phyloP scores from a whole-genome alignment of 2,329 filamentous ascomycete genomes.

The Cladosporium sp. region DNA sequence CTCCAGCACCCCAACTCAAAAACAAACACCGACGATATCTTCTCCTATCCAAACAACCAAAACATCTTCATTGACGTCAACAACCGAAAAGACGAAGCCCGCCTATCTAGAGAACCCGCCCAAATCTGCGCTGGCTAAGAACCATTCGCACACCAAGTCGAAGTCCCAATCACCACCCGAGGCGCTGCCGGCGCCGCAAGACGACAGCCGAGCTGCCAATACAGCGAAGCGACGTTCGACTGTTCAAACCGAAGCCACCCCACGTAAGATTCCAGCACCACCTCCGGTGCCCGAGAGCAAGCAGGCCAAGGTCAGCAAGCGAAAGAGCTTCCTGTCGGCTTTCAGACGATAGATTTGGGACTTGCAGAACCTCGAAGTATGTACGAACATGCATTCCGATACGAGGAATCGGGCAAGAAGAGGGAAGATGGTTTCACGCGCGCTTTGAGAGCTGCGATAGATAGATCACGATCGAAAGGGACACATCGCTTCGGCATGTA shows the following conservation, averaged over 20 bases:
- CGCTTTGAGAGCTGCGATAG: background rate
- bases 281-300: conserved; percentile 24
- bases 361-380: background rate
- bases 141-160: background rate
- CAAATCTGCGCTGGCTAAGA: conserved; percentile 1
- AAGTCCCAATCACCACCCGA: background rate
- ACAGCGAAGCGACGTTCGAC: conserved; percentile 28
- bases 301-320: conserved; percentile 39
- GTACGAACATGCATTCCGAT: background rate
- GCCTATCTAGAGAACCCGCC: conserved; percentile 1
- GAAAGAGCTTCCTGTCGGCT: conserved; percentile 45
- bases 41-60: background rate
- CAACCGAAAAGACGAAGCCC: background rate
- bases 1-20: conserved; percentile 4
- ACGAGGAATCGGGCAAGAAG: background rate
- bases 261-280: background rate
- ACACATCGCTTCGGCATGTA: too few species aligned
- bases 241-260: background rate
- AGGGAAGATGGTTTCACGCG: background rate
- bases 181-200: background rate
- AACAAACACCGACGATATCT: background rate
- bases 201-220: conserved; percentile 15
- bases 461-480: too few species aligned
- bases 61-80: background rate
- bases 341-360: conserved; percentile 31